phyloP scores from a whole-genome alignment of 2,329 filamentous ascomycete species.

The Fusarium sp. region DNA sequence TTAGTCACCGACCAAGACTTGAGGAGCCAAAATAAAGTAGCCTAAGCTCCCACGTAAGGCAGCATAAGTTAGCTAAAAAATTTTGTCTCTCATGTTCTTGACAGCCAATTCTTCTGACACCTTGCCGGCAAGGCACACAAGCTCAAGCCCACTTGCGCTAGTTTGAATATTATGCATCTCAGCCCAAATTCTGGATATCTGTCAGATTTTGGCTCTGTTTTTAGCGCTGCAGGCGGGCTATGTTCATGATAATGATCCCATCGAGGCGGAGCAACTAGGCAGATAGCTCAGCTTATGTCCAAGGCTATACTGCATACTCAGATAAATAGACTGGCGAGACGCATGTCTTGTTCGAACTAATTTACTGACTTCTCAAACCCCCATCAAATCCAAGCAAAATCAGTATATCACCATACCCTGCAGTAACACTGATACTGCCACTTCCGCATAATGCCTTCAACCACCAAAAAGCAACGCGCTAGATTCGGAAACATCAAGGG shows the following conservation, averaged over 20 bases:
- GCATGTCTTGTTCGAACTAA: not conserved
- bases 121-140: not conserved
- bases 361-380: not conserved
- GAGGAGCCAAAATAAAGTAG: not conserved
- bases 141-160: not conserved
- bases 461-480: not conserved
- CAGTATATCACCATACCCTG: not conserved
- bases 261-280: constrained; percentile 8
- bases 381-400: too few relatives aligned
- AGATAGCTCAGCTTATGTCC: constrained; percentile 6
- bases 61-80: accelerated
- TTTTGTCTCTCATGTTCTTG: not conserved
- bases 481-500: constrained; percentile 7
- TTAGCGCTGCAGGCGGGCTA: not conserved
- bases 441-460: not conserved
- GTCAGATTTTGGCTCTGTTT: not conserved
- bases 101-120: not conserved
- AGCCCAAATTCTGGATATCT: not conserved
- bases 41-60: not conserved
- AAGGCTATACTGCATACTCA: not conserved
- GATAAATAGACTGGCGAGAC: not conserved
- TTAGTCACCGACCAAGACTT: not conserved
- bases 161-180: not conserved
- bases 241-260: not conserved
- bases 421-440: not conserved